Percentiles rank a stretch among this genome's conserved stretches.
phyloP scores from a whole-genome alignment of 1,284 basidiomycete species.

The Cutaneotrichosporon dermatis region DNA sequence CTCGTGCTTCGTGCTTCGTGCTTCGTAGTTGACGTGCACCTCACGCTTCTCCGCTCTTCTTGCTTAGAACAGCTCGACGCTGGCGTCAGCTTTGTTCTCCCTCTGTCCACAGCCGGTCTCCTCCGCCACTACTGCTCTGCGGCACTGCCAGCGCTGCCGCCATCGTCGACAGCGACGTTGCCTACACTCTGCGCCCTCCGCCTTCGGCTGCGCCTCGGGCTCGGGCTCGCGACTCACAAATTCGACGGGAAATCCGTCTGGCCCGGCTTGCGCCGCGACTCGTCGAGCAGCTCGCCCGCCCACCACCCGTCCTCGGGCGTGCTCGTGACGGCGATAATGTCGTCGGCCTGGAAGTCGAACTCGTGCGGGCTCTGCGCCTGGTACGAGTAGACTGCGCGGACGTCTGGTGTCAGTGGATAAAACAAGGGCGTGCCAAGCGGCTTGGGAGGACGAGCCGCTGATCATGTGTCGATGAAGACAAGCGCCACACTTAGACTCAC shows the following conservation, averaged over 20 bases:
- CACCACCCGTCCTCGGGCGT: constrained; percentile 95
- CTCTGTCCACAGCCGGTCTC: neutral
- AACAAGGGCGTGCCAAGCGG: no score
- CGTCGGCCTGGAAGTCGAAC: constrained; percentile 83
- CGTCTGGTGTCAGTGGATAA: constrained; percentile 41
- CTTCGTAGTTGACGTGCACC: no score
- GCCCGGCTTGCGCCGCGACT: constrained; percentile 69
- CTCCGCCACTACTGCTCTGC: no score
- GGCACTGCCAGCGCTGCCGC: no score
- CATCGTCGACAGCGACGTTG: no score
- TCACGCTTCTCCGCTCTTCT: no score
- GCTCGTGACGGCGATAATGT: constrained; percentile 85
- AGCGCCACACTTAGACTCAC: constrained; percentile 26
- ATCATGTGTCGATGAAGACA: no score
- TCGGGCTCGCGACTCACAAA: constrained; percentile 50
- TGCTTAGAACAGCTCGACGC: constrained; percentile 1
- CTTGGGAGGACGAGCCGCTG: no score
- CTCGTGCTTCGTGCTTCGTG: no score
- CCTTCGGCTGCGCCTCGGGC: no score
- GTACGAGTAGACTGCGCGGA: constrained; percentile 91
- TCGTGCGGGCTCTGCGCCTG: constrained; percentile 59
- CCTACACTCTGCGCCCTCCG: no score
- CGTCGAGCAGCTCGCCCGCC: constrained; percentile 71
- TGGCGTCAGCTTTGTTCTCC: neutral
- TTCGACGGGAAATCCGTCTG: constrained; percentile 89